phyloP scores from a whole-genome alignment of 106 monocot species.

The Platanthera guangdongensis region DNA sequence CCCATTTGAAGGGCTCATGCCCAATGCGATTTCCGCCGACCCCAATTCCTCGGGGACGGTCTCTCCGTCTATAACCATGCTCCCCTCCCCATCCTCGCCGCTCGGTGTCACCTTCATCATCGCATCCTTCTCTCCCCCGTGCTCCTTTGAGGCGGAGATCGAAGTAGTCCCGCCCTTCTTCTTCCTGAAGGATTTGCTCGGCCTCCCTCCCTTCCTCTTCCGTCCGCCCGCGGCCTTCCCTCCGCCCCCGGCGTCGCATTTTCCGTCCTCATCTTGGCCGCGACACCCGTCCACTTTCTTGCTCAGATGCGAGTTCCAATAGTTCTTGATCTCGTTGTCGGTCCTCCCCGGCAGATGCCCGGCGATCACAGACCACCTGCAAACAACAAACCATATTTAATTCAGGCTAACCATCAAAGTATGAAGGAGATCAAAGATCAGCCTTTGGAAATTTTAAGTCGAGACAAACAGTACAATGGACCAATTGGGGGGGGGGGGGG shows the following conservation, averaged over 20 bases:
- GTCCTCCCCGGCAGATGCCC: constrained; percentile 7
- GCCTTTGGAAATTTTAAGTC: neutral
- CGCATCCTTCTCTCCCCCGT: neutral
- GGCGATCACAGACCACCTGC: constrained; percentile 9
- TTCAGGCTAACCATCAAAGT: too few relatives aligned
- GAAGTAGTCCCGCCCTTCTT: neutral
- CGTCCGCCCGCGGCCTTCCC: neutral
- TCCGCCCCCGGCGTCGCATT: neutral
- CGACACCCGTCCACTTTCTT: neutral
- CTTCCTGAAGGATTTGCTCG: neutral
- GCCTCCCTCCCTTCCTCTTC: constrained; percentile 6
- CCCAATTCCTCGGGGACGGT: neutral
- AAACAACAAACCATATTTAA: neutral
- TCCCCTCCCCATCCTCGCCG: neutral
- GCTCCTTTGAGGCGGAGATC: neutral
- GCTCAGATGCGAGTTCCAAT: constrained; percentile 9
- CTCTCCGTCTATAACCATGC: neutral
- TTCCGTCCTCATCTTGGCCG: neutral
- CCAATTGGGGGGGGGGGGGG: too few relatives aligned
- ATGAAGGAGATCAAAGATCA: too few relatives aligned
- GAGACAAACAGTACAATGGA: neutral
- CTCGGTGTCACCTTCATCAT: neutral
- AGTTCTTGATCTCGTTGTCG: constrained; percentile 10
- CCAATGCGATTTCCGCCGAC: neutral
- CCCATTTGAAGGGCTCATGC: neutral